phyloP scores from a whole-genome alignment of 2,329 filamentous ascomycete genomes.

The Colletotrichum tofieldiae region DNA sequence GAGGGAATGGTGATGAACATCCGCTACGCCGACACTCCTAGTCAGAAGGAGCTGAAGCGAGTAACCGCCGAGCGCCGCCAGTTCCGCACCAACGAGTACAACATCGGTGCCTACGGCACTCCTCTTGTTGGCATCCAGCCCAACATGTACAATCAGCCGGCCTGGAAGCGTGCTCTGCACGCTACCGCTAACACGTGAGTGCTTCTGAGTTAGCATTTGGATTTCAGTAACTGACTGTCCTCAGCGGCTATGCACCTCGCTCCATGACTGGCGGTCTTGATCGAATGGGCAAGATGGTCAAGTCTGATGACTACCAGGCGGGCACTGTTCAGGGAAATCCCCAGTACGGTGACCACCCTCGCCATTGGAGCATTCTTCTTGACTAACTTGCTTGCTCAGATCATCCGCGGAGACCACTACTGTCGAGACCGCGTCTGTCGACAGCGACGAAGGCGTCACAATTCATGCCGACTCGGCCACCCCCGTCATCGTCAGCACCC shows the following conservation, averaged over 20 bases:
- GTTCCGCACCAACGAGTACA: slow-evolving; percentile 97
- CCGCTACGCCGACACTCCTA: slow-evolving; percentile 95
- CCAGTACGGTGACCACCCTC: slow-evolving; percentile 42
- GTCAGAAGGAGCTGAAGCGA: slow-evolving; percentile 96
- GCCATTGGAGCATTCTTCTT: slow-evolving; percentile 37
- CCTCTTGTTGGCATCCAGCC: slow-evolving; percentile 71
- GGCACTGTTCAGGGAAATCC: slow-evolving; percentile 43
- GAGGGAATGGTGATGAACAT: slow-evolving; percentile 91
- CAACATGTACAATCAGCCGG: slow-evolving; percentile 59
- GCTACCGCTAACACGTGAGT: slow-evolving; percentile 39
- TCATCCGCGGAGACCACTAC: slow-evolving; percentile 32
- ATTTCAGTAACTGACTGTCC: neutral
- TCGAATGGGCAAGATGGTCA: slow-evolving; percentile 42
- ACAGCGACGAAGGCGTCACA: slow-evolving; percentile 69
- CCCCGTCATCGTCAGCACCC: slow-evolving; percentile 59
- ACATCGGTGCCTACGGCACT: slow-evolving; percentile 79
- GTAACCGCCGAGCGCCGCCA: slow-evolving; percentile 95
- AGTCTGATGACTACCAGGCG: slow-evolving; percentile 42
- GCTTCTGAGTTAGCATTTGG: neutral
- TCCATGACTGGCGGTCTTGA: slow-evolving; percentile 39
- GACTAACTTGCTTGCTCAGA: slow-evolving; percentile 52
- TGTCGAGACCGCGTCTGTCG: slow-evolving; percentile 59
- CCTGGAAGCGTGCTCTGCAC: slow-evolving; percentile 53
- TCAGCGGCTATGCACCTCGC: slow-evolving; percentile 38
- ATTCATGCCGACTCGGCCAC: slow-evolving; percentile 66